Evolutionary conservation across 2,329 filamentous ascomycete species (phyloP).

Genomic region (Alternaria triticina): DNA sequence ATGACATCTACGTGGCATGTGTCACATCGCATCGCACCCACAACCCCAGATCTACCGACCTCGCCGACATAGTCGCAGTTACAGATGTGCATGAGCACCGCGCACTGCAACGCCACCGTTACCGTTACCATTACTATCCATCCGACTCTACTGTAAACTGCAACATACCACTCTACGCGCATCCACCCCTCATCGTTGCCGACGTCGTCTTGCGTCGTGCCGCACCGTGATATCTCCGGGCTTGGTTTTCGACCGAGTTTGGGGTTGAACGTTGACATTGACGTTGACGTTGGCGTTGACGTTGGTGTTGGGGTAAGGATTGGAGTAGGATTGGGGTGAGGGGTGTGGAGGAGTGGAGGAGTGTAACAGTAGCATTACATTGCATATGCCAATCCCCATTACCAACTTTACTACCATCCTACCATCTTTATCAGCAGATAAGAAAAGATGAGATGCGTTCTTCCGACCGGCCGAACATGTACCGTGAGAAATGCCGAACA

Average conservation of each 20-base stretch:
- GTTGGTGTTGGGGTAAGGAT: not conserved
- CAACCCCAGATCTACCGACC: not conserved
- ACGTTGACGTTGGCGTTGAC: not conserved
- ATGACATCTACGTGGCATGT: not conserved
- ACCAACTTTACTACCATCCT: not conserved
- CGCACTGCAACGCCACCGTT: not conserved
- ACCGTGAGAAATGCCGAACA: not conserved
- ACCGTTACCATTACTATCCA: not conserved
- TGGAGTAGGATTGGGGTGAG: not conserved
- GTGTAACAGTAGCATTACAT: conserved; percentile 2
- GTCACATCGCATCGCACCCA: not conserved
- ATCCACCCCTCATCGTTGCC: not conserved
- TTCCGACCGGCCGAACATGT: not conserved
- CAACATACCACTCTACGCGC: not conserved
- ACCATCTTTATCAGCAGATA: not conserved
- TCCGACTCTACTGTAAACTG: not conserved
- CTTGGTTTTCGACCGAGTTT: not conserved
- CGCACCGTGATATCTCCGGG: not conserved
- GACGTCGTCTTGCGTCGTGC: not conserved
- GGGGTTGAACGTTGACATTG: not conserved
- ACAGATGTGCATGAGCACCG: not conserved
- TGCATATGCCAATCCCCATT: not conserved
- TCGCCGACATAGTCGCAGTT: not conserved
- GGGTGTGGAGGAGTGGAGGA: not conserved
- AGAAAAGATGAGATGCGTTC: not conserved